Conservation (phyloP, 495 filamentous ascomycete genomes). For the Lentithecium fluviatile region DNA sequence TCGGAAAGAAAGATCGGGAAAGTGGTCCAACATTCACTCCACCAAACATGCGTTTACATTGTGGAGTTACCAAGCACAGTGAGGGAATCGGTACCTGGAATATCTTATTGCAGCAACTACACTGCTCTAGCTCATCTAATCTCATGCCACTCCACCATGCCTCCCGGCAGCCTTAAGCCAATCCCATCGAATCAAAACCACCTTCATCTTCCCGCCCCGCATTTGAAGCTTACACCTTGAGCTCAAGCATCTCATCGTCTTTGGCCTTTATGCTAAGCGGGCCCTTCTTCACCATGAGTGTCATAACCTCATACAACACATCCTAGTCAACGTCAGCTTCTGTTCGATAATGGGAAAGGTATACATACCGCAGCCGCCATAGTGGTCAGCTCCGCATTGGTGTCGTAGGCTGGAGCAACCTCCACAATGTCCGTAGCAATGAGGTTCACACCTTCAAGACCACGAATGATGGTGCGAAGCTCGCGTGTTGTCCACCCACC, state of each 20-base stretch:
- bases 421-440: conserved; percentile 83
- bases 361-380: conserved; percentile 65
- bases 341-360: not conserved
- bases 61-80: too few relatives aligned
- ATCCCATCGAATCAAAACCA: too few relatives aligned
- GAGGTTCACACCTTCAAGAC: conserved; percentile 70
- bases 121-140: too few relatives aligned
- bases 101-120: too few relatives aligned
- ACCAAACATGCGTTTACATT: too few relatives aligned
- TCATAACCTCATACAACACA: conserved; percentile 78
- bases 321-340: conserved; percentile 45
- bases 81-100: too few relatives aligned
- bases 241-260: conserved; percentile 21
- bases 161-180: too few relatives aligned
- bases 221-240: conserved; percentile 18
- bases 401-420: conserved; percentile 84
- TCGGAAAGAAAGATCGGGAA: too few relatives aligned
- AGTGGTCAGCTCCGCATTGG: conserved; percentile 77
- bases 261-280: conserved; percentile 39
- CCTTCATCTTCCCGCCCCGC: not conserved
- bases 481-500: conserved; percentile 87
- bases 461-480: conserved; percentile 69
- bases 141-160: too few relatives aligned
- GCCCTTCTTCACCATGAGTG: conserved; percentile 71
- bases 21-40: too few relatives aligned